Evolutionary conservation across 805 yeast species (phyloP).

Genomic region (Blastobotrys peoriensis): DNA sequence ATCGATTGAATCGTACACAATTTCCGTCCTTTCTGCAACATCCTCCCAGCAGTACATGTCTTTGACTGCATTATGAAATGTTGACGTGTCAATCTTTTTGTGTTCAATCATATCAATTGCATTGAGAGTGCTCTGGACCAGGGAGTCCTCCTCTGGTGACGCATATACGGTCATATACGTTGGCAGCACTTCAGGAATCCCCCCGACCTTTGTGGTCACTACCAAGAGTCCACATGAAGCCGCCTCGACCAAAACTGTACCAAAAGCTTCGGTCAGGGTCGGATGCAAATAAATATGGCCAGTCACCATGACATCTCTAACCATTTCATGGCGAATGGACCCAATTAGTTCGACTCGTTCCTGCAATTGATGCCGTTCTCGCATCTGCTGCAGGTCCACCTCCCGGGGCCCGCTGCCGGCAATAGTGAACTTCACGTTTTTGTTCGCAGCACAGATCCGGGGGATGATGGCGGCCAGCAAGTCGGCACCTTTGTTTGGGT

Average conservation of each 20-base stretch:
- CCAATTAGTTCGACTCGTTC: slow-evolving; percentile 84
- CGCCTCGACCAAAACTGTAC: slow-evolving; percentile 95
- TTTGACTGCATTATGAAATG: slow-evolving; percentile 71
- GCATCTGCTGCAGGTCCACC: slow-evolving; percentile 90
- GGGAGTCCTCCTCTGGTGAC: slow-evolving; percentile 75
- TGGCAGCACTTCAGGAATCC: slow-evolving; percentile 95
- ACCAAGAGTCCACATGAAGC: slow-evolving; percentile 92
- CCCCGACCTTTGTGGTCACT: slow-evolving; percentile 95
- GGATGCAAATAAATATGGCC: slow-evolving; percentile 95
- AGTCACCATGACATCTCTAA: slow-evolving; percentile 82
- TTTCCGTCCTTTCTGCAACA: slow-evolving; percentile 79
- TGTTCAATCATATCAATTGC: slow-evolving; percentile 60
- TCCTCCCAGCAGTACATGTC: slow-evolving; percentile 89
- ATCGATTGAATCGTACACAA: slow-evolving; percentile 58
- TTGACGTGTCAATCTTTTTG: slow-evolving; percentile 59
- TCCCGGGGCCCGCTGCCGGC: slow-evolving; percentile 98
- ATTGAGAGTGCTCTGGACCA: slow-evolving; percentile 62
- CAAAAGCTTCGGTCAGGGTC: slow-evolving; percentile 93
- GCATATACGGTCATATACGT: slow-evolving; percentile 90
- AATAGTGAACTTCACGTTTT: slow-evolving; percentile 67
- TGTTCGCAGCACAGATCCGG: slow-evolving; percentile 56
- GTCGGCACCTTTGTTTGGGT: slow-evolving; percentile 96
- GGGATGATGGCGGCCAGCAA: slow-evolving; percentile 81
- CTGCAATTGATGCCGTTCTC: slow-evolving; percentile 78
- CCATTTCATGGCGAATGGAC: slow-evolving; percentile 85